Evolutionary conservation across 345 rosid species (phyloP), one percentile per base, ranked within the genome.

Genomic region (Linum tenue): DNA sequence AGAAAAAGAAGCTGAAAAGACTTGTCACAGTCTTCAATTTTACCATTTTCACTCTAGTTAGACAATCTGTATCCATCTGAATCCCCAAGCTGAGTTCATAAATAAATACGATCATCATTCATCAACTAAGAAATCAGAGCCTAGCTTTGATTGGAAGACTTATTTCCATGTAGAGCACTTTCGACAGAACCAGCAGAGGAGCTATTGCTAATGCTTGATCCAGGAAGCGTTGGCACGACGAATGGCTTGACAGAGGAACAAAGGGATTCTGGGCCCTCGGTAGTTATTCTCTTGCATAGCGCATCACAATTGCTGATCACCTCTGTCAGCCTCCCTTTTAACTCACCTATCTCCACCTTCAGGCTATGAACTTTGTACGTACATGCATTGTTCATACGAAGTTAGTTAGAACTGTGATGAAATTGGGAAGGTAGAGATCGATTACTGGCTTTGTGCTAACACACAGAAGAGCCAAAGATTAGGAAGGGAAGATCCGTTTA

Each of bases 281-380:
- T 37, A 0, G 73, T 74, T 4, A 94, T 90, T 80, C 95, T 81
- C 82, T 85, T 86, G 85, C 96, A 83, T 22, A 90, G 40, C 14
- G 92, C 78, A 67, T 90, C 85, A 41, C 90, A 88, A 60, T 90
- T 94, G 73, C 83, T 86, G 2, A 88, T 80, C 50, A 90, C 96
- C 82, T 90, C 96, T 0, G 88, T 94, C 74, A 94, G 74, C 71
- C 91, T 79, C 56, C 99, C 97, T 79, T 90, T 88, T 10, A 86
- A 86, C 71, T 88, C 97, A 42, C 97, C 96, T 37, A 94, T 84
- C 77, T 90, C 97, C 62, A 94, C 95, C 81, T 90, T 85, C 81
- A 94, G 72, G 15, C 81, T 42, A 78, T 88, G 96, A 82, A 86
- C 99, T 90, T 22, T 22, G 31, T 22, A 22, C 1, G 31, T 22